Percentiles rank a stretch among this genome's conserved stretches.
These are phyloP conservation scores for Apophysomyces elegans DNA, from an alignment of 371 early-diverging fungal species.

Conservation along the genomic window DNA sequence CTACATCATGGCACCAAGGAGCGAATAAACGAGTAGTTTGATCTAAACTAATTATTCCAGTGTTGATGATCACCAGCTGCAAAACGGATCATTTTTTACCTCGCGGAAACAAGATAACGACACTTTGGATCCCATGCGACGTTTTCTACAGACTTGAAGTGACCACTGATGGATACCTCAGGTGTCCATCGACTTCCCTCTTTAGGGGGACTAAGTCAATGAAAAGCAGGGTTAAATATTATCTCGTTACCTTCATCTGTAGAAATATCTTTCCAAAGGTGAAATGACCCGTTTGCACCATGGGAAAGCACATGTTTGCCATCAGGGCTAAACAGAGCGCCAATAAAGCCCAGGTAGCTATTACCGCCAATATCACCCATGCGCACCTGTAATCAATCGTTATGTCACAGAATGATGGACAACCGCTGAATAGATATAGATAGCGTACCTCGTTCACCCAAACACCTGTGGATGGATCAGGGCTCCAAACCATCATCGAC, in stretches of 20 bases:
- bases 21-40: conserved; percentile 89
- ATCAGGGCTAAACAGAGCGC: conserved; percentile 74
- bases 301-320: conserved; percentile 75
- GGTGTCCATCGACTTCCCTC: conserved; percentile 69
- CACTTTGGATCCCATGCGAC: conserved; percentile 85
- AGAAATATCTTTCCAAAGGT: conserved; percentile 75
- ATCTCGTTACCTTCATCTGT: conserved; percentile 39
- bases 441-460: conserved; percentile 75
- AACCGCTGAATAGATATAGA: conserved; percentile 1
- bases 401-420: neutral
- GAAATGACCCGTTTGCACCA: conserved; percentile 90
- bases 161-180: conserved; percentile 77
- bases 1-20: conserved; percentile 62
- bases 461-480: conserved; percentile 79
- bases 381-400: conserved; percentile 48
- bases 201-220: neutral
- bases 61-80: neutral
- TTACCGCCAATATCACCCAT: conserved; percentile 93
- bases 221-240: neutral
- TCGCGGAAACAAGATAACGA: conserved; percentile 73
- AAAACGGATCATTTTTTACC: conserved; percentile 30
- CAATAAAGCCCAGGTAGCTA: conserved; percentile 80
- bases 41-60: conserved; percentile 60
- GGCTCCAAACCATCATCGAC: conserved; percentile 91
- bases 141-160: conserved; percentile 75